Conservation (phyloP, 208 protist species). For the Leishmania major region DNA sequence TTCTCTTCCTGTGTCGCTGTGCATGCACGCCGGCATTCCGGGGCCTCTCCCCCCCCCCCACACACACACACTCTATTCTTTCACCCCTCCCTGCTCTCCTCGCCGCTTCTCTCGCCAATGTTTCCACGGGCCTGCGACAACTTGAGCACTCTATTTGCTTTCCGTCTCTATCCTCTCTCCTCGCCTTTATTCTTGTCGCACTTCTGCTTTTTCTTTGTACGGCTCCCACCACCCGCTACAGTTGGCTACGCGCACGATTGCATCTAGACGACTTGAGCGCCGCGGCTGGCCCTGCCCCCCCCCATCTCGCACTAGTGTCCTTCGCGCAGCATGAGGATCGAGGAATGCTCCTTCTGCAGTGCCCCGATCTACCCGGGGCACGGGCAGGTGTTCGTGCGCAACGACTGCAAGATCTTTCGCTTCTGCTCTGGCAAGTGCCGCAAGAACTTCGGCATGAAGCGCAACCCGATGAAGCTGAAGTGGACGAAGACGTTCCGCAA, state of each 20-base stretch:
- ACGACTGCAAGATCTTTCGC: slow-evolving; percentile 96
- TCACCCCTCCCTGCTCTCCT: not conserved
- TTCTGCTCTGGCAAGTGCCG: slow-evolving; percentile 99
- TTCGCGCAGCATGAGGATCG: slow-evolving; percentile 92
- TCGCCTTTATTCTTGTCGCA: not conserved
- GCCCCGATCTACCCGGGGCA: slow-evolving; percentile 99
- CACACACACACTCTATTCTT: not conserved
- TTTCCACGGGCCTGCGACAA: not conserved
- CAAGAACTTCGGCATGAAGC: slow-evolving; percentile 99
- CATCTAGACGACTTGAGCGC: not conserved
- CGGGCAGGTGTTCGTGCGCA: slow-evolving; percentile 98
- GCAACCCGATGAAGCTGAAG: slow-evolving; percentile 98
- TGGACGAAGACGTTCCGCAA: slow-evolving; percentile 99
- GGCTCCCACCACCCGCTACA: not conserved
- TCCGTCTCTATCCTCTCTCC: not conserved
- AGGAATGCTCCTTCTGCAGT: slow-evolving; percentile 98
- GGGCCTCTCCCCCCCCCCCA: not conserved
- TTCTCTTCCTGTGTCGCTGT: not conserved
- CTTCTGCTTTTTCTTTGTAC: not conserved
- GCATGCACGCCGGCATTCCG: not conserved
- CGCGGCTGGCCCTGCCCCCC: not conserved
- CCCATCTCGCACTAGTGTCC: not conserved
- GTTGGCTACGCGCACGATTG: not conserved
- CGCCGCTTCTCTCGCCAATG: not conserved
- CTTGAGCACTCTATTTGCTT: not conserved